Evolutionary conservation across 495 filamentous ascomycete species (phyloP), one percentile per base, ranked within the genome.

Genomic region (Hypomontagnella submonticulosa): DNA sequence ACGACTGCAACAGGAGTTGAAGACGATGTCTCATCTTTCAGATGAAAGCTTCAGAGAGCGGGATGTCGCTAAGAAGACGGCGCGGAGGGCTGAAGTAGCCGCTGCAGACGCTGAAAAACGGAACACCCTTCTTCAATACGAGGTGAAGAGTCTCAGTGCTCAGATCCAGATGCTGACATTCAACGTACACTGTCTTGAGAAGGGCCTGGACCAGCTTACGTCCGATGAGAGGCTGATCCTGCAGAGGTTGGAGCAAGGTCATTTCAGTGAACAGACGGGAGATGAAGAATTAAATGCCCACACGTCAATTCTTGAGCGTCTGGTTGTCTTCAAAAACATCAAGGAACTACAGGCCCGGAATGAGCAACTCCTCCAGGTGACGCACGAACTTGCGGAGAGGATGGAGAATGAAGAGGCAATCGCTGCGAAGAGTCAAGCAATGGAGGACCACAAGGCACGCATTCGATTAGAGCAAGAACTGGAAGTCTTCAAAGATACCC

Each of bases 321-420:
- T 97, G 2, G 88, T 89, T 4, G 86, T 89, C 1, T 98, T 95
- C 86, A 90, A 89, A 55, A 86, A 91, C 67, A 85, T 97, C 41
- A 84, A 83, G 43, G 90, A 97, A 50, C 84, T 99, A 19, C 93
- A 98, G 67, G 87, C 90, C 47, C 90, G 97, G 78, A 98, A 99
- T 63, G 79, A 88, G 58, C 89, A 92, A 37, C 83, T 97, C 4
- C 83, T 97, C 11, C 87, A 86, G 44, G 85, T 95, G 71, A 89
- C 92, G 8, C 85, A 93, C 43, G 88, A 95, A 46, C 80, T 98
- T 12, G 92, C 91, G 12, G 88, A 92, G 55, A 85, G 89, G 72
- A 96, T 97, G 90, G 95, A 98, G 77, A 90, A 90, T 15, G 90
- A 92, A 68, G 94, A 97, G 71, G 91, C 92, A 0, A 77, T 87